A percentile compares a stretch with the other conserved stretches of the same genome.
Conservation (phyloP, 371 early-diverging fungal species). For the Syncephalis plumigaleata region DNA sequence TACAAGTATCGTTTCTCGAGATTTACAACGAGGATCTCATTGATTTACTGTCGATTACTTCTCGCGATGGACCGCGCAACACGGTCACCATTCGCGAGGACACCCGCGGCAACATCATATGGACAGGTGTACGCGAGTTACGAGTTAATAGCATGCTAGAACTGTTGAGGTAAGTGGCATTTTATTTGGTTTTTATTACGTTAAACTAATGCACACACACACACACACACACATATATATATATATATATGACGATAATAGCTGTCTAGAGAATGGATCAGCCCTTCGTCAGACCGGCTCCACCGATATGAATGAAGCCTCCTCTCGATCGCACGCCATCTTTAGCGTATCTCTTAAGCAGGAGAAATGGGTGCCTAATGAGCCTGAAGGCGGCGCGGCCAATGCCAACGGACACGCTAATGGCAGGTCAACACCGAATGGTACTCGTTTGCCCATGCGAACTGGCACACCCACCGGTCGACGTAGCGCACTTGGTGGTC, state of each 20-base stretch:
- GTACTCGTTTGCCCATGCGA: conserved; percentile 8
- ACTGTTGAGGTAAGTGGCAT: conserved; percentile 51
- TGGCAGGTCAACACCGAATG: too few relatives aligned
- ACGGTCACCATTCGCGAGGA: conserved; percentile 84
- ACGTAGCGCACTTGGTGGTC: conserved; percentile 1
- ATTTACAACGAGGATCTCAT: conserved; percentile 95
- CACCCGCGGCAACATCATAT: conserved; percentile 69
- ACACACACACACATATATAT: too few relatives aligned
- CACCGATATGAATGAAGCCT: conserved; percentile 94
- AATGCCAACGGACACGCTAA: too few relatives aligned
- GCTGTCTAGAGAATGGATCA: conserved; percentile 57
- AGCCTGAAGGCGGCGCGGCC: too few relatives aligned
- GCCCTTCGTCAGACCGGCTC: conserved; percentile 77
- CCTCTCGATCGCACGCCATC: conserved; percentile 96
- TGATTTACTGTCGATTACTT: conserved; percentile 48
- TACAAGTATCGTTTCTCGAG: conserved; percentile 58
- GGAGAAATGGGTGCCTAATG: conserved; percentile 24
- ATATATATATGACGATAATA: conserved; percentile 7
- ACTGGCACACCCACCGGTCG: background rate
- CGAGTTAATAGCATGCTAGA: conserved; percentile 54
- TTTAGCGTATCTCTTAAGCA: conserved; percentile 83
- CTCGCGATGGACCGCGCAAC: conserved; percentile 32
- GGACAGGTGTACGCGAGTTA: conserved; percentile 81
- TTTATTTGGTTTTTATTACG: background rate
- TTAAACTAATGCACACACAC: too few relatives aligned